A percentile compares a stretch with the other conserved stretches of the same genome.
Conservation (phyloP, 2,329 filamentous ascomycete species). For the Fusarium metavorans region DNA sequence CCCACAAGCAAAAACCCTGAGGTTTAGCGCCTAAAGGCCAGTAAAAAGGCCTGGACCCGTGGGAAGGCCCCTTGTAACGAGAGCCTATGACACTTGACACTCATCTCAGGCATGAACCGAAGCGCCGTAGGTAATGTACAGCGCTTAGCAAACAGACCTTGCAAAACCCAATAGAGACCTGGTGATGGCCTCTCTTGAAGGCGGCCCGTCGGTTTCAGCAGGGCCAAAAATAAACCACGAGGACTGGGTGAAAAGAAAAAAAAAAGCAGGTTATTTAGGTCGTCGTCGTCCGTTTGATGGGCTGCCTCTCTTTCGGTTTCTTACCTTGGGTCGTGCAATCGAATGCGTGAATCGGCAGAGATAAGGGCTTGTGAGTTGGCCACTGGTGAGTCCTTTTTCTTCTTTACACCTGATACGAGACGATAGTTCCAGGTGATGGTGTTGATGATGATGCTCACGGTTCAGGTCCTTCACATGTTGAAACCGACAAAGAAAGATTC, state of each 20-base stretch:
- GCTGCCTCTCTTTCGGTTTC: conserved; percentile 29
- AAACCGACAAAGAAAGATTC: neutral
- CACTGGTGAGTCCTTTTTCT: neutral
- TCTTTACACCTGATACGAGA: neutral
- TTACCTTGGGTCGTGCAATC: neutral
- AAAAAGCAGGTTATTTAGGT: conserved; percentile 10
- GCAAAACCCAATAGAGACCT: neutral
- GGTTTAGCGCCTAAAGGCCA: neutral
- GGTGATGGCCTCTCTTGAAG: neutral
- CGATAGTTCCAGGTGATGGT: neutral
- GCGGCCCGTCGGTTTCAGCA: neutral
- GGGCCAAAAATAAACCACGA: neutral
- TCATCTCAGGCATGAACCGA: neutral
- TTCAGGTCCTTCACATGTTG: neutral
- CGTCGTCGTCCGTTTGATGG: conserved; percentile 2
- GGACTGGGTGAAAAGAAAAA: neutral
- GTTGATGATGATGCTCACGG: neutral
- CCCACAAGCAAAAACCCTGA: neutral
- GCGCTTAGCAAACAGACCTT: neutral
- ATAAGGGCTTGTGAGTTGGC: neutral
- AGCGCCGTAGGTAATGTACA: neutral
- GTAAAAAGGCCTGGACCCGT: neutral
- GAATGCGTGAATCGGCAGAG: neutral
- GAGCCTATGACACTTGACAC: neutral
- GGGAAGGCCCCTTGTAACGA: neutral